A percentile compares a stretch with the other conserved stretches of the same genome.
Conservation (phyloP, 768 basidiomycete species). For the Galerina sulciceps region DNA sequence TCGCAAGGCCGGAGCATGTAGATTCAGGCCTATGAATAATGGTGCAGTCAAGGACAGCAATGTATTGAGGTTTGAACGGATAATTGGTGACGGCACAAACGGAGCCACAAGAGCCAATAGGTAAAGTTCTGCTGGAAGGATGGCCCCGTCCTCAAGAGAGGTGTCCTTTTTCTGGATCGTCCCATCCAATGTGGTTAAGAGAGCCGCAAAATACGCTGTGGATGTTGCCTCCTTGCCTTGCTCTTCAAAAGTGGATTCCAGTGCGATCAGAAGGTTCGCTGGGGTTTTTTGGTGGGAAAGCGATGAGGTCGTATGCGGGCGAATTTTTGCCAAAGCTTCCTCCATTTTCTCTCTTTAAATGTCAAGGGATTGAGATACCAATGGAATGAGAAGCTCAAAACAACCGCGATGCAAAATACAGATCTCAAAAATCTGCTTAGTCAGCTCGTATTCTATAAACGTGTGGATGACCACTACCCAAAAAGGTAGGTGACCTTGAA, state of each 20-base stretch:
- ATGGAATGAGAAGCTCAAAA: neutral
- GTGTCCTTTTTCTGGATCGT: constrained; percentile 65
- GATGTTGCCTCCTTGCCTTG: constrained; percentile 69
- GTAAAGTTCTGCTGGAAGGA: constrained; percentile 85
- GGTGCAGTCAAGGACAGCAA: constrained; percentile 77
- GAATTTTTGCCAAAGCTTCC: constrained; percentile 77
- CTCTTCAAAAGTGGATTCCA: constrained; percentile 81
- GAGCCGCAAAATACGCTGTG: constrained; percentile 94
- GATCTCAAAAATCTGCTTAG: constrained; percentile 35
- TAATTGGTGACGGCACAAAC: constrained; percentile 78
- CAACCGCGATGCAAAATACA: neutral
- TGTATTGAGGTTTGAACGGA: constrained; percentile 75
- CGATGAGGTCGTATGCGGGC: constrained; percentile 81
- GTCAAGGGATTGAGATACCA: neutral
- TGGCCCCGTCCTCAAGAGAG: constrained; percentile 64
- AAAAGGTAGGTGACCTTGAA: constrained; percentile 9
- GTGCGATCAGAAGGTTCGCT: constrained; percentile 80
- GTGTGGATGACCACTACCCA: neutral
- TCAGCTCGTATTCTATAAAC: constrained; percentile 26
- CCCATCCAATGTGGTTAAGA: constrained; percentile 83
- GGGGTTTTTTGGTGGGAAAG: constrained; percentile 90
- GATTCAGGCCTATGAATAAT: constrained; percentile 68
- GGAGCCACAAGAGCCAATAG: constrained; percentile 79
- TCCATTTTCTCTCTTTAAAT: constrained; percentile 66
- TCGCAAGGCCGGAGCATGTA: constrained; percentile 79